Conservation (phyloP, 148 eudicot species). For the Vaccinium darrowii region DNA sequence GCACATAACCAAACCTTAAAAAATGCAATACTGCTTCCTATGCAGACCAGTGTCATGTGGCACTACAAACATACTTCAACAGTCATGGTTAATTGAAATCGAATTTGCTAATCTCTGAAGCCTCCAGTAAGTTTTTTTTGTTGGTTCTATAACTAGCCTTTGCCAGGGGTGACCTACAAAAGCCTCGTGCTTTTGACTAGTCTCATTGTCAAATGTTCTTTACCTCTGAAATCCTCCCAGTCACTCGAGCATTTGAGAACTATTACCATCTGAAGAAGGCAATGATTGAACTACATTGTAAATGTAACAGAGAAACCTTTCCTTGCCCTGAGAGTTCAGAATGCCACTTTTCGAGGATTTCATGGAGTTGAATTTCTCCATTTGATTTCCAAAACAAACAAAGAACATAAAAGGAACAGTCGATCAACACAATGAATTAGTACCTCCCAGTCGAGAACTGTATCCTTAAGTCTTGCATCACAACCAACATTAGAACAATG, state of each 20-base stretch:
- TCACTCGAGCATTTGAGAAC: not conserved
- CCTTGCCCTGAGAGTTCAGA: not conserved
- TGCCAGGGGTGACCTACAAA: not conserved
- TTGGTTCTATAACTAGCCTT: not conserved
- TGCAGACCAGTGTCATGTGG: no score
- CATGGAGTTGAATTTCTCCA: not conserved
- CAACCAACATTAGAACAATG: constrained; percentile 65
- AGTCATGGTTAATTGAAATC: not conserved
- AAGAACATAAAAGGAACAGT: not conserved
- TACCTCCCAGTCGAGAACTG: constrained; percentile 99
- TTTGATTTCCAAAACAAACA: not conserved
- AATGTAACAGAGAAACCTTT: not conserved
- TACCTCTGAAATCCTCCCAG: not conserved
- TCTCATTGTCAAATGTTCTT: not conserved
- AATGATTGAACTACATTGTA: not conserved
- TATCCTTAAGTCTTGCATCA: constrained; percentile 70
- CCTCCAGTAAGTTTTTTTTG: not conserved
- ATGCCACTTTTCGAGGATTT: not conserved
- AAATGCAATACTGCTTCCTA: not conserved
- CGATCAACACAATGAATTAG: constrained; percentile 8
- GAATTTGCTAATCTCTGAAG: not conserved
- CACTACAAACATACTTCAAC: constrained; percentile 2
- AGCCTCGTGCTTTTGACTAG: not conserved
- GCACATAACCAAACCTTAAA: not conserved
- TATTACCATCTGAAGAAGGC: constrained; percentile 1